Evolutionary conservation across 2,329 filamentous ascomycete species (phyloP), one percentile per base, ranked within the genome.

Genomic region (Apiospora aurea): DNA sequence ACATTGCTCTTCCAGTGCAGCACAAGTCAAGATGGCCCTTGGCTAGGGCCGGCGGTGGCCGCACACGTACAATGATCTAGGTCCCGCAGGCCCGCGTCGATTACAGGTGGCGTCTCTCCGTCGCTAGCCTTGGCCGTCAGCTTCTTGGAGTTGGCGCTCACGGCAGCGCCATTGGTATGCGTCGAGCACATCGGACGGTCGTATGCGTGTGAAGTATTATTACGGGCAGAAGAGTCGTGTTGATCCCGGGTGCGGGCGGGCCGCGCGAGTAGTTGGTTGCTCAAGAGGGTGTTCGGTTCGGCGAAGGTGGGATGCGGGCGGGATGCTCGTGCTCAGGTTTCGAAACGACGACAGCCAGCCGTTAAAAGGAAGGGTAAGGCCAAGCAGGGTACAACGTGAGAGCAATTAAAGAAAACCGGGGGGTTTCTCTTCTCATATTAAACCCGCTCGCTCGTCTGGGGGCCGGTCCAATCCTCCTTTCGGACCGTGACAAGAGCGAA

Each of bases 61-160:
- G 70, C 67, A 84, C 67, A 84, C 87, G 74, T 86, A 92, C 93
- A 95, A 81, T 95, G 93, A 84, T 97, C 90, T 72, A 95, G 85
- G 80, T 92, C 94, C 81, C 90, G 90, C 80, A 97, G 85, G 69
- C 95, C 95, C 70, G 95, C 95, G 81, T 95, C 93, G 64, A 86
- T 83, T 26, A 83, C 82, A 53, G 75, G 73, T 38, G 72, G 77
- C 74, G 76, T 79, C 76, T 74, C 74, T 66, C 67, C 77, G 67
- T 75, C 77, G 73, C 71, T 66, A 43, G 53, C 46, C 53, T 34
- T 69, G 16, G 10, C 38, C 21, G 44, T 44, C 44, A 10, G 16
- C 26, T 16, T 46, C 24, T 5, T 29, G 53, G 51, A 16, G 69
- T 64, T 67, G 70, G 77, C 66, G 46, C 71, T 70, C 67, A 73